These are phyloP conservation scores for Kockovaella imperatae DNA, from an alignment of 768 basidiomycete genomes.

Conservation along the genomic window DNA sequence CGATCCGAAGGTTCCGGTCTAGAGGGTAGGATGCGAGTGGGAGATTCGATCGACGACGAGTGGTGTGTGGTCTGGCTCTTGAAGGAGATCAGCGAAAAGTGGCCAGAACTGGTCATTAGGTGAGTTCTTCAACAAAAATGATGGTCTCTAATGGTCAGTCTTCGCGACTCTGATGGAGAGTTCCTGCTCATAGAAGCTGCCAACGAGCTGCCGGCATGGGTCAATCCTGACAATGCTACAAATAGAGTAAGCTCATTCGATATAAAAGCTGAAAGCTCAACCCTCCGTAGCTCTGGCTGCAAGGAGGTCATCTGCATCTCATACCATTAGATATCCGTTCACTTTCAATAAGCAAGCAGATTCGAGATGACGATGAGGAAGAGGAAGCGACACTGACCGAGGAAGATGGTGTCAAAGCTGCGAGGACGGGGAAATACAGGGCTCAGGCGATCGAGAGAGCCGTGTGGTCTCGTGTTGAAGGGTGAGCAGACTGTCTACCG, in stretches of 20 bases:
- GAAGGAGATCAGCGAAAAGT: constrained; percentile 63
- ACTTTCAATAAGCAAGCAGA: constrained; percentile 49
- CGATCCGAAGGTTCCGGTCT: constrained; percentile 47
- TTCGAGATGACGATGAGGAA: constrained; percentile 53
- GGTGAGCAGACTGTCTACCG: constrained; percentile 47
- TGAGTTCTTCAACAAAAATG: constrained; percentile 35
- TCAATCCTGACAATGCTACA: constrained; percentile 79
- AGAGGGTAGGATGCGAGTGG: constrained; percentile 80
- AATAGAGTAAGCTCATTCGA: constrained; percentile 66
- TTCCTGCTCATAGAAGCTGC: constrained; percentile 96
- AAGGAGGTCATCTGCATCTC: constrained; percentile 72
- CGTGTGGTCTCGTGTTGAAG: constrained; percentile 63
- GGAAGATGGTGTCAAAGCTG: constrained; percentile 30
- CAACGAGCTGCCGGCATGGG: constrained; percentile 78
- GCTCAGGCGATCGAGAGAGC: constrained; percentile 56
- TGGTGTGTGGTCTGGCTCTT: constrained; percentile 92
- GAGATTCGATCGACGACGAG: constrained; percentile 96
- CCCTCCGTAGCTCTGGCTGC: constrained; percentile 72
- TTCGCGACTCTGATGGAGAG: constrained; percentile 87
- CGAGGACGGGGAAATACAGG: constrained; percentile 50
- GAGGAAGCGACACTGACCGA: constrained; percentile 29
- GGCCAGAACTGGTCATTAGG: constrained; percentile 69
- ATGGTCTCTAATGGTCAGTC: constrained; percentile 46
- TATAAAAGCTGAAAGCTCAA: background rate
- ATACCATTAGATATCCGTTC: constrained; percentile 73